These are phyloP conservation scores for Phytophthora cajani DNA, from an alignment of 352 stramenopile genomes.

Conservation along the genomic window DNA sequence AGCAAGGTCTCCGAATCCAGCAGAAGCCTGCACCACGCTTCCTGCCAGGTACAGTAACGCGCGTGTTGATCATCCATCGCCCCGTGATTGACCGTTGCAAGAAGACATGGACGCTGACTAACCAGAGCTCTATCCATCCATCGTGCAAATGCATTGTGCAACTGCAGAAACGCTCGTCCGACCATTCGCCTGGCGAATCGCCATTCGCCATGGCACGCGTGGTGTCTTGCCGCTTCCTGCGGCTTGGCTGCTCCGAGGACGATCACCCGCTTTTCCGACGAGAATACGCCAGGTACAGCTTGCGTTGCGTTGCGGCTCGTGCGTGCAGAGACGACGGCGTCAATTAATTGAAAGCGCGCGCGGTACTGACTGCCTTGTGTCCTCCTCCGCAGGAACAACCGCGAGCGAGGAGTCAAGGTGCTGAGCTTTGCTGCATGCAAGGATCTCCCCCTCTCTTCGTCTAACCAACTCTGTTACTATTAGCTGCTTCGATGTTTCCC, in stretches of 20 bases:
- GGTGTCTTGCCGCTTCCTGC: not conserved
- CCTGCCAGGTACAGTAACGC: too few relatives aligned
- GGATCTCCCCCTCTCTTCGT: not conserved
- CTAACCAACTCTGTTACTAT: not conserved
- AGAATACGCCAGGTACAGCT: not conserved
- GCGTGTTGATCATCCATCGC: too few relatives aligned
- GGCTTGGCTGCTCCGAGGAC: not conserved
- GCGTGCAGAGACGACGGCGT: not conserved
- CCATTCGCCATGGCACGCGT: not conserved
- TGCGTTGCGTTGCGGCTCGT: too few relatives aligned
- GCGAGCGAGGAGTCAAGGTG: not conserved
- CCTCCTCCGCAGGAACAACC: not conserved
- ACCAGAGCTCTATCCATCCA: not conserved
- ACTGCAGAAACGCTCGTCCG: too few relatives aligned
- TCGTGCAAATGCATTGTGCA: too few relatives aligned
- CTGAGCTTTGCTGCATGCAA: not conserved
- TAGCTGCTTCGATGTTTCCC: slow-evolving; percentile 40
- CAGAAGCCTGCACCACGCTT: not conserved
- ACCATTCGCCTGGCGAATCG: too few relatives aligned
- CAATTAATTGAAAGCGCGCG: not conserved
- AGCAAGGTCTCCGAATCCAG: not conserved
- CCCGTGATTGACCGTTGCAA: too few relatives aligned
- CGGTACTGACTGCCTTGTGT: not conserved
- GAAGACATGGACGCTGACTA: not conserved
- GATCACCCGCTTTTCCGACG: not conserved